Conservation (phyloP, 2,329 filamentous ascomycete genomes). For the Geosmithia morbida region DNA sequence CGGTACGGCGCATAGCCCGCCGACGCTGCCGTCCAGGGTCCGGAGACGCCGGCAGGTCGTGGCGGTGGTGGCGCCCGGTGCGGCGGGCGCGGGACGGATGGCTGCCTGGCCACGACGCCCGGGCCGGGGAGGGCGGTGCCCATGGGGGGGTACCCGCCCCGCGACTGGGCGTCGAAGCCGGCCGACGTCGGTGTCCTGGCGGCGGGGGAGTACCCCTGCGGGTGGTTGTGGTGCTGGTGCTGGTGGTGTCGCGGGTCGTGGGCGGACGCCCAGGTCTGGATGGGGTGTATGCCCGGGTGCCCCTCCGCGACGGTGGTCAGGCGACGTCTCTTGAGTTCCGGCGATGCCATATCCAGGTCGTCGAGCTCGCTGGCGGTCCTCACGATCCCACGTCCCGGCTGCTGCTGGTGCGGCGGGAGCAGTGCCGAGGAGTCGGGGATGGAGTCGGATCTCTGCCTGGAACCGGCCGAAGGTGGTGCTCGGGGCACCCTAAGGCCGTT, state of each 20-base stretch:
- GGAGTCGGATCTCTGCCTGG: background rate
- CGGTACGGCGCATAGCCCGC: background rate
- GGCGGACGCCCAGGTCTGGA: background rate
- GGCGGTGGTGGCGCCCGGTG: slow-evolving; percentile 21
- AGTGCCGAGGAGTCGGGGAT: background rate
- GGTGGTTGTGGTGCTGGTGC: background rate
- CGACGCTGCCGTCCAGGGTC: background rate
- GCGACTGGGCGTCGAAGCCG: background rate
- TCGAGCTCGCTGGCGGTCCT: background rate
- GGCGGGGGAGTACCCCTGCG: background rate
- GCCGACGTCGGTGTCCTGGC: too few species aligned
- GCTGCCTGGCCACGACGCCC: slow-evolving; percentile 11
- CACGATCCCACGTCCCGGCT: background rate
- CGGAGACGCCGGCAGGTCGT: slow-evolving; percentile 9
- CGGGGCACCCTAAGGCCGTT: slow-evolving; percentile 31
- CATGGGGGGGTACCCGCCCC: slow-evolving; percentile 5
- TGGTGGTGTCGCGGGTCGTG: background rate
- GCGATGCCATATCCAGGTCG: background rate
- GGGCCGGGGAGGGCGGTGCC: slow-evolving; percentile 14
- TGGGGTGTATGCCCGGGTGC: background rate
- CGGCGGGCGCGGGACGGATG: slow-evolving; percentile 23
- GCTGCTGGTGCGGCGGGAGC: slow-evolving; percentile 29
- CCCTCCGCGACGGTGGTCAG: background rate
- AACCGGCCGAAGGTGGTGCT: background rate
- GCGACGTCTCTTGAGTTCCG: background rate